Evolutionary conservation across 805 yeast species (phyloP), one percentile per base, ranked within the genome.

Genomic region (Starmerella roubikii): DNA sequence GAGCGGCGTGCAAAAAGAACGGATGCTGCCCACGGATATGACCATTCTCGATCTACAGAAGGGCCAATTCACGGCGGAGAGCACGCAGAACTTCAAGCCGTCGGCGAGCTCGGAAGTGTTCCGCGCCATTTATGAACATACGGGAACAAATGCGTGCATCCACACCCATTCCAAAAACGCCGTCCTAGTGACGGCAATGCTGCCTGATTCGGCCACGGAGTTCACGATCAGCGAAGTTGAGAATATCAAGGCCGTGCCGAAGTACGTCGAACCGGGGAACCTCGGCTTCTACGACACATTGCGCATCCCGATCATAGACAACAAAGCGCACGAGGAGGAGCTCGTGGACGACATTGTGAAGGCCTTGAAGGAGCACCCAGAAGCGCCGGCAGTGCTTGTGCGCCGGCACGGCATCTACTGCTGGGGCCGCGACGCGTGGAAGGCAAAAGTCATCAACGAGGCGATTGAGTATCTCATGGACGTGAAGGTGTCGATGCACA

Each of bases 341-440:
- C 66, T 88, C 46, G 72, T 77, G 7, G 59, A 59, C 9, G 63
- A 77, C 16, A 61, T 86, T 31, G 72, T 72, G 45, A 59, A 68
- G 40, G 78, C 85, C 0, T 72, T 86, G 38, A 56, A 50, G n/a
- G 64, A 68, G 13, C 78, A 83, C 51, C 95, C 96, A 1, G 67
- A 72, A 0, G 63, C 93, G 3, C 72, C 85, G 2, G 96, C 96
- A 0, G 84, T 88, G 1, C 64, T 88, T 38, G 96, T 88, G 6
- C 72, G 94, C 58, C 68, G 95, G 53, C 97, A 88, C 54, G 97
- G 97, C 1, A 77, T 88, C 32, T 88, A 78, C 55, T 94, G 85
- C n/a, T 88, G 96, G 96, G 96, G 96, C 19, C 83, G 78, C 50
- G 74, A 70, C 20, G 81, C 83, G 11, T 80, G 93, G 81, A 84